These are phyloP conservation scores for Fomitopsis palustris DNA, from an alignment of 1,284 basidiomycete species.

Conservation along the genomic window DNA sequence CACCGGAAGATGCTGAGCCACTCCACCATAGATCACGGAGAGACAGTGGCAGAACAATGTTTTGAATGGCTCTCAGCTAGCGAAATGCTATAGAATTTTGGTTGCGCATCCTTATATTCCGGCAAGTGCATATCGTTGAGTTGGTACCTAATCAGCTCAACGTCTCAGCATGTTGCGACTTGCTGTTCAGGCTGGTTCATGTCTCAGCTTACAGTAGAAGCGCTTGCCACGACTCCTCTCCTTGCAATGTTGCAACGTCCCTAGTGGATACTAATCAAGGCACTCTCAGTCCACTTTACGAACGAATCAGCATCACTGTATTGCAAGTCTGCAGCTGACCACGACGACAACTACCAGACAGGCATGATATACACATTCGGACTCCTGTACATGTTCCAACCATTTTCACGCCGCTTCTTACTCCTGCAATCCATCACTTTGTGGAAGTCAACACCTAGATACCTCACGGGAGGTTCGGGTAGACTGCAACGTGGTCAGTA, in stretches of 20 bases:
- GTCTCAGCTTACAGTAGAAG: too few relatives aligned
- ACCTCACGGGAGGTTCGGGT: not conserved
- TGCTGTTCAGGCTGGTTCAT: too few relatives aligned
- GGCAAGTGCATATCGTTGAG: too few relatives aligned
- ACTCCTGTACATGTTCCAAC: not conserved
- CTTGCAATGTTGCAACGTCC: too few relatives aligned
- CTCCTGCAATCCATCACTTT: not conserved
- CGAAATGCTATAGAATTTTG: not conserved
- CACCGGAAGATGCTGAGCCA: too few relatives aligned
- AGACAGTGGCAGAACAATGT: conserved; percentile 45
- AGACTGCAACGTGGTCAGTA: not conserved
- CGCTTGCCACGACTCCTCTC: too few relatives aligned
- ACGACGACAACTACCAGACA: not conserved
- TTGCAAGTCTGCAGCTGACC: not conserved
- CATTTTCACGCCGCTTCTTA: not conserved
- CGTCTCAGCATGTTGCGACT: too few relatives aligned
- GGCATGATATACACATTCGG: not conserved
- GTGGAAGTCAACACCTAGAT: not conserved
- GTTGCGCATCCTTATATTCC: too few relatives aligned
- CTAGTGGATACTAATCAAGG: too few relatives aligned
- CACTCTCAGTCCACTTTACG: not conserved
- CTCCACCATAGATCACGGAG: conserved; percentile 54
- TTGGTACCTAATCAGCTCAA: too few relatives aligned
- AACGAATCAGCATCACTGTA: not conserved
- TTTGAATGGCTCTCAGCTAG: conserved; percentile 39